Base-by-base conservation (phyloP, 2,329 filamentous ascomycete genomes). In the Taxawa tesnikishii region DNA sequence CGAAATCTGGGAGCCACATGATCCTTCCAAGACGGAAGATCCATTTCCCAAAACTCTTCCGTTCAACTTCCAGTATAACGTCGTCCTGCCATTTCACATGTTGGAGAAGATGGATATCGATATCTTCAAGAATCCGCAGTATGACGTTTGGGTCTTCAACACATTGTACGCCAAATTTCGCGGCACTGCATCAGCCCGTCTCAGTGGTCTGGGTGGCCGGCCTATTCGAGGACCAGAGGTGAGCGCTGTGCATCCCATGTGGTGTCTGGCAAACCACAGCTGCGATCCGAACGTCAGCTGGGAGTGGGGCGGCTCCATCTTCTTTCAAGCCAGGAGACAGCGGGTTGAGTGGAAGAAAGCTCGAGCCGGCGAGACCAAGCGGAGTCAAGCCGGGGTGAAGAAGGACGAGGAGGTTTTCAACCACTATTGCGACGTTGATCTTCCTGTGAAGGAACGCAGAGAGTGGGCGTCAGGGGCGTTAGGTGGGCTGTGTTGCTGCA, bases 221-320 rank as follows among this genome's bases (percentile, higher is more conserved):
- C 69, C 68, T 0, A 82, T 88, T 40, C 83, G 85, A 3, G 74
- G 83, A 7, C 88, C 90, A 0, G 90, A 96, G 47, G 80, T 94
- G 4, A 84, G 83, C 16, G 88, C 88, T 16, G 87, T 96, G 16
- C 87, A 96, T 58, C 85, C 88, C 2, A 75, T 93, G 45, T 98
- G 90, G 85, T 96, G 87, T 57, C 67, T 96, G 17, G 87, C 88
- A 16, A 98, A 98, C 49, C 90, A 98, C 54, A 84, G 85, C 53
- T 98, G 90, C 58, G 77, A 94, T 51, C 90, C 90, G 6, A 94
- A 94, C 54, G 85, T 96, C 24, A 73, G 73, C 3, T 98, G 90
- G 90, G 83, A 93, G 48, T 94, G 87, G 83, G 76, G 79, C 16
- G 82, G 81, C 1, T 70, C 69, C 32, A 87, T 90, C 69, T 70